Conservation (phyloP, 176 grass and related monocot species). For the Juncus effusus region DNA sequence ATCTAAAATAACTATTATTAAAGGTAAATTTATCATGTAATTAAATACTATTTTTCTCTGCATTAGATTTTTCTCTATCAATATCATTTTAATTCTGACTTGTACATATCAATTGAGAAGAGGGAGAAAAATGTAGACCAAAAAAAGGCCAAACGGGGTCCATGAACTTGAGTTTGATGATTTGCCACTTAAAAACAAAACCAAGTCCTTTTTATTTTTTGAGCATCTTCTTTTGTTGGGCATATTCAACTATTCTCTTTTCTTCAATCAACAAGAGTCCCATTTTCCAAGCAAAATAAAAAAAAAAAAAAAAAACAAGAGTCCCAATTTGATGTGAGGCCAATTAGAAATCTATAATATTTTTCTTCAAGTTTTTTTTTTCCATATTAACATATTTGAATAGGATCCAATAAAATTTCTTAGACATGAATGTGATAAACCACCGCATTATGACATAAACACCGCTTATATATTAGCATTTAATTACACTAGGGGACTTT, state of each 20-base stretch:
- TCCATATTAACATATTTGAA: neutral
- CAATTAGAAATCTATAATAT: neutral
- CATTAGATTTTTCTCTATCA: no score
- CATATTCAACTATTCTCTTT: conserved; percentile 1
- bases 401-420: neutral
- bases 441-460: neutral
- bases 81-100: no score
- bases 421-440: neutral
- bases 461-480: neutral
- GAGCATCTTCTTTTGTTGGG: conserved; percentile 10
- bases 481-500: no score
- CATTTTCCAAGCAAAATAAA: no score
- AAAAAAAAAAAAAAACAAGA: no score
- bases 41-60: no score
- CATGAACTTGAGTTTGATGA: conserved; percentile 19
- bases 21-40: no score
- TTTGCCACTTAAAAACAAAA: conserved; percentile 21
- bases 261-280: conserved; percentile 10
- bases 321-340: conserved; percentile 8
- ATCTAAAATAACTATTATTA: no score
- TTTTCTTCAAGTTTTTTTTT: neutral
- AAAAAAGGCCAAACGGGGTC: neutral
- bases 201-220: conserved; percentile 1
- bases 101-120: no score
- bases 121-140: neutral